A percentile compares a stretch with the other conserved stretches of the same genome.
Conservation (phyloP, 176 grass and related monocot species). For the Aegilops umbellulata region DNA sequence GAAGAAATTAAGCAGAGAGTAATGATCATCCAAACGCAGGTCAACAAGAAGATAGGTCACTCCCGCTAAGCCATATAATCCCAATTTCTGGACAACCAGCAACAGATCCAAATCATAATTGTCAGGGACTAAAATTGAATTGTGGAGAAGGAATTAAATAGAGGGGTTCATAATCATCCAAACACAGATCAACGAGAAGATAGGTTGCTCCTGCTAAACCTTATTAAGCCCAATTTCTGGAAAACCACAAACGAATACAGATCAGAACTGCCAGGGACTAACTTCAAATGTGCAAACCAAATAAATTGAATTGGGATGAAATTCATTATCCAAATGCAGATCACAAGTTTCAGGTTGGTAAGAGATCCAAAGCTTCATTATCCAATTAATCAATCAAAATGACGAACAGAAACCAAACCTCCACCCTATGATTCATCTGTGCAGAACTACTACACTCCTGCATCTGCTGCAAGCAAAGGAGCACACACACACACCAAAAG, state of each 20-base stretch:
- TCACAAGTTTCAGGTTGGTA: too few relatives aligned
- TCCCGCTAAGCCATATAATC: neutral
- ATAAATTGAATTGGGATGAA: too few relatives aligned
- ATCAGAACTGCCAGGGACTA: too few relatives aligned
- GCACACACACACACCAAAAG: neutral
- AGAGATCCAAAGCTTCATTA: too few relatives aligned
- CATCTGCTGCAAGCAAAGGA: neutral
- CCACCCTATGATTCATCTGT: neutral
- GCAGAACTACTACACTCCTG: neutral
- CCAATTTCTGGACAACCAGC: neutral
- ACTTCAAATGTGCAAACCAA: too few relatives aligned
- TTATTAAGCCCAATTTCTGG: too few relatives aligned
- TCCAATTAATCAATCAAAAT: too few relatives aligned
- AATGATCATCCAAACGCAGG: neutral
- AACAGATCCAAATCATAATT: neutral
- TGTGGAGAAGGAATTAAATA: neutral
- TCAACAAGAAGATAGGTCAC: neutral
- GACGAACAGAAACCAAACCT: conserved; percentile 11
- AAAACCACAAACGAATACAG: too few relatives aligned
- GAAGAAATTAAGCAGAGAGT: neutral
- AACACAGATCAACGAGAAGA: neutral
- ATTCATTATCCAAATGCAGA: too few relatives aligned
- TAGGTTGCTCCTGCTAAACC: too few relatives aligned
- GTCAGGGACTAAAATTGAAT: too few relatives aligned
- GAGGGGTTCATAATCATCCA: neutral